Evolutionary conservation across 1,139 yeast genomes (phyloP), one percentile per base, ranked within the genome.

Genomic region (Sugiyamaella pinicola): DNA sequence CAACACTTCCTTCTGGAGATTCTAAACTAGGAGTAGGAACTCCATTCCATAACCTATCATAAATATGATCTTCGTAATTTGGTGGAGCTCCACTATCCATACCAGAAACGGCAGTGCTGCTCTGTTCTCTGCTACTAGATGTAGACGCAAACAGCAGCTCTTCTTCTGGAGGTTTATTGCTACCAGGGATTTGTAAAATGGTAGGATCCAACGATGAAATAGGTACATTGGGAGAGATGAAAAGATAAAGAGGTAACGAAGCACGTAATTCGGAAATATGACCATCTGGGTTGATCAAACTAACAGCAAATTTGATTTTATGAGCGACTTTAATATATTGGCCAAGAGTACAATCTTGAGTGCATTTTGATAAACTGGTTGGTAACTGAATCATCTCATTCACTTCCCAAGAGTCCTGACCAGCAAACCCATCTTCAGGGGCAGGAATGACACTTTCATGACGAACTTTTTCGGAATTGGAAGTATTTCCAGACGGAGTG

Each of bases 41-140:
- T 53, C 86, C 96, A 34, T 80, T 76, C 91, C 91, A 91, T 37
- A 93, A 72, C 53, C 90, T 74, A 69, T 93, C 99, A 69, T 87
- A 90, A 34, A 90, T 81, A 67, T 89, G 96, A 57, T 79, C 83
- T 58, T 84, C 90, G 66, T 93, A 93, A 57, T 86, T 78, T 26
- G 99, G 99, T 2, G 98, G 98, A 0, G 97, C 96, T 15, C 52
- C 48, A 9, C 46, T 38, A 19, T 51, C 56, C 26, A 55, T 10
- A 28, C 37, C 17, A 41, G 28, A 22, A n/a, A 51, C 19, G 13
- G 53, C 53, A n/a, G 50, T 39, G 41, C 48, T 52, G 12, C 54
- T 49, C 1, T 35, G 43, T 13, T 44, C 54, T 13, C 51, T 22
- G 21, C 35, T 35, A 26, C 37, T 42, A 4, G 50, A 35, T 5